These are phyloP conservation scores for Serendipita indica DNA, from an alignment of 768 basidiomycete genomes.

Conservation along the genomic window DNA sequence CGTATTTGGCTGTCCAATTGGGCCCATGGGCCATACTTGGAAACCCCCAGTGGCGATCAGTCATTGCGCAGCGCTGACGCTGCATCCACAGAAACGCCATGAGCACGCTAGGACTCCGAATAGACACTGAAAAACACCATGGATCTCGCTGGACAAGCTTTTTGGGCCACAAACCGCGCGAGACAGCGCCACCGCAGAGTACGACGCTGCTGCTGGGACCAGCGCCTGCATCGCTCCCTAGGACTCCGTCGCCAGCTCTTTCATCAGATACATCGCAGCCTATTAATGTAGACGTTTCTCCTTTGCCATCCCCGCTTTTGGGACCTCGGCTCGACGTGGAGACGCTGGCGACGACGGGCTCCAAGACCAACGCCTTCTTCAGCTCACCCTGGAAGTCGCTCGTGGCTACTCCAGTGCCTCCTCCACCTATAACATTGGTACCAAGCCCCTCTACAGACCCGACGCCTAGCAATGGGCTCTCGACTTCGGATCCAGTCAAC, in stretches of 20 bases:
- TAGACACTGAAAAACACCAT: not conserved
- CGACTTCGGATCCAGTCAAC: not conserved
- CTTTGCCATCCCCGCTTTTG: not conserved
- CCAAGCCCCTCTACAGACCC: not conserved
- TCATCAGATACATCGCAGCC: not conserved
- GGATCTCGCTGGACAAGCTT: not conserved
- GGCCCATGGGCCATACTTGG: no score
- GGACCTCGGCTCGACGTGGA: not conserved
- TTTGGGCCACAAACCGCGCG: not conserved
- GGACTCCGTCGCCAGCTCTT: not conserved
- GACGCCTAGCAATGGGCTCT: not conserved
- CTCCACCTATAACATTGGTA: not conserved
- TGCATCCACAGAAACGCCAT: not conserved
- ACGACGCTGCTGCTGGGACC: not conserved
- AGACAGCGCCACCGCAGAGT: not conserved
- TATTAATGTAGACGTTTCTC: not conserved
- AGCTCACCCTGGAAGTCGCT: slow-evolving; percentile 12
- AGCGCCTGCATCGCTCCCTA: not conserved
- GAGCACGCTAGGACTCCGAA: not conserved
- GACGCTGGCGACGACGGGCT: slow-evolving; percentile 17
- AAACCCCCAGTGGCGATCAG: no score
- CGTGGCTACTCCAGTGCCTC: not conserved
- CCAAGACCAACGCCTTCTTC: slow-evolving; percentile 35
- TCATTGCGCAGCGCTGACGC: not conserved
- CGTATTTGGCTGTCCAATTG: not conserved